A percentile compares a stretch with the other conserved stretches of the same genome.
Evolutionary conservation across 2,329 filamentous ascomycete genomes (phyloP).

Genomic region (Colletotrichum salicis): DNA sequence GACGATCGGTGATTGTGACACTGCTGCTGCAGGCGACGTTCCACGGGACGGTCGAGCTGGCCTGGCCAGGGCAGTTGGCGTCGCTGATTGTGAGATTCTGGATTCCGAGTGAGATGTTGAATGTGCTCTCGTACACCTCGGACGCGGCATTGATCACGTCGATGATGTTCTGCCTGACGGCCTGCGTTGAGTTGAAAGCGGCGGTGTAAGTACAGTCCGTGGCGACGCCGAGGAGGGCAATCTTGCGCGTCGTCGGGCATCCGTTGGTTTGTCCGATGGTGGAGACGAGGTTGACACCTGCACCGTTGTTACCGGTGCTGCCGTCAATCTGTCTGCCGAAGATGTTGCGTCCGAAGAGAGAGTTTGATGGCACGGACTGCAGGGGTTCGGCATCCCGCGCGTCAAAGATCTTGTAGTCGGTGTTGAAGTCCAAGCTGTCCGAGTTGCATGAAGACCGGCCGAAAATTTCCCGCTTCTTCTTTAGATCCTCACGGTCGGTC

Average conservation of each 20-base stretch:
- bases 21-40: slow-evolving; percentile 78
- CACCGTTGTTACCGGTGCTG: slow-evolving; percentile 77
- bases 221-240: slow-evolving; percentile 90
- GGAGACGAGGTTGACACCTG: slow-evolving; percentile 78
- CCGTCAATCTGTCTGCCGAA: slow-evolving; percentile 81
- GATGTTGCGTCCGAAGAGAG: slow-evolving; percentile 78
- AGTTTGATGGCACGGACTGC: slow-evolving; percentile 69
- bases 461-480: slow-evolving; percentile 62
- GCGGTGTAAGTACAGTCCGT: slow-evolving; percentile 91
- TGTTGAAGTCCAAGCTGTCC: slow-evolving; percentile 84
- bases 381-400: slow-evolving; percentile 60
- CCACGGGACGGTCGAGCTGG: slow-evolving; percentile 78
- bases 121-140: slow-evolving; percentile 85
- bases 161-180: slow-evolving; percentile 81
- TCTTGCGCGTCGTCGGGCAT: slow-evolving; percentile 89
- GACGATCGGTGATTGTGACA: slow-evolving; percentile 76
- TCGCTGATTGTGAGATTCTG: slow-evolving; percentile 85
- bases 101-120: slow-evolving; percentile 94
- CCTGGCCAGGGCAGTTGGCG: slow-evolving; percentile 76
- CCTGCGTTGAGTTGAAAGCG: slow-evolving; percentile 72
- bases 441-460: slow-evolving; percentile 71
- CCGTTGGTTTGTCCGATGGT: slow-evolving; percentile 86
- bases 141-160: slow-evolving; percentile 87
- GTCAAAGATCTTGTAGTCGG: slow-evolving; percentile 66
- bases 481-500: slow-evolving; percentile 67